These are phyloP conservation scores for Torrubiellomyces zombiae DNA, from an alignment of 2,329 filamentous ascomycete species.

Conservation along the genomic window DNA sequence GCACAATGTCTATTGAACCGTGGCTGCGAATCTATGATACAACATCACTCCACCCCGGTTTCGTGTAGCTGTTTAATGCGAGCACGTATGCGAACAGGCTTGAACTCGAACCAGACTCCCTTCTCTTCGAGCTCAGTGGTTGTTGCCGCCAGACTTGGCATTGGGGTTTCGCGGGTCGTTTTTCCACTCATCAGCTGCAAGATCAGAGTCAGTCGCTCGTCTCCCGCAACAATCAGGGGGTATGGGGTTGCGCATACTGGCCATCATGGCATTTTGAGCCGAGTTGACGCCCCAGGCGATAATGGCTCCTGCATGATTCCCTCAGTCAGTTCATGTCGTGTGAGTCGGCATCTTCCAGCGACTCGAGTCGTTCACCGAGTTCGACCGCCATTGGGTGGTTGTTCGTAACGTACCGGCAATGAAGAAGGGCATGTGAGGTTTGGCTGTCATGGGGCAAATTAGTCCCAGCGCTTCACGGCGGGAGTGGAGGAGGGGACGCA, in stretches of 20 bases:
- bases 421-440: conserved; percentile 88
- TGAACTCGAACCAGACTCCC: too few species aligned
- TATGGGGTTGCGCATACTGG: conserved; percentile 38
- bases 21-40: conserved; percentile 25
- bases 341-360: conserved; percentile 5
- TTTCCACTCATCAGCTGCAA: conserved; percentile 78
- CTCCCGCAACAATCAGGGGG: too few species aligned
- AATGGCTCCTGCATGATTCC: conserved; percentile 56
- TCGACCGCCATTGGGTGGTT: conserved; percentile 2
- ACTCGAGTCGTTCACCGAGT: not conserved
- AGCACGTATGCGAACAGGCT: too few species aligned
- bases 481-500: conserved; percentile 31
- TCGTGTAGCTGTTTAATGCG: too few species aligned
- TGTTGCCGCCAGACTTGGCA: conserved; percentile 27
- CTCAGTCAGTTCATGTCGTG: too few species aligned
- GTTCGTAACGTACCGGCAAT: conserved; percentile 58
- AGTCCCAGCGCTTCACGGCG: too few species aligned
- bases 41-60: conserved; percentile 19
- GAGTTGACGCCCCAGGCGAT: conserved; percentile 88
- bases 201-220: conserved; percentile 9
- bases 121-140: too few species aligned
- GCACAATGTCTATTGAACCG: conserved; percentile 17
- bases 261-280: conserved; percentile 58
- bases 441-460: conserved; percentile 38
- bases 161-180: conserved; percentile 86